Percentiles rank a stretch among this genome's conserved stretches.
These are phyloP conservation scores for Sugiyamaella marilandica DNA, from an alignment of 805 yeast genomes.

Conservation along the genomic window DNA sequence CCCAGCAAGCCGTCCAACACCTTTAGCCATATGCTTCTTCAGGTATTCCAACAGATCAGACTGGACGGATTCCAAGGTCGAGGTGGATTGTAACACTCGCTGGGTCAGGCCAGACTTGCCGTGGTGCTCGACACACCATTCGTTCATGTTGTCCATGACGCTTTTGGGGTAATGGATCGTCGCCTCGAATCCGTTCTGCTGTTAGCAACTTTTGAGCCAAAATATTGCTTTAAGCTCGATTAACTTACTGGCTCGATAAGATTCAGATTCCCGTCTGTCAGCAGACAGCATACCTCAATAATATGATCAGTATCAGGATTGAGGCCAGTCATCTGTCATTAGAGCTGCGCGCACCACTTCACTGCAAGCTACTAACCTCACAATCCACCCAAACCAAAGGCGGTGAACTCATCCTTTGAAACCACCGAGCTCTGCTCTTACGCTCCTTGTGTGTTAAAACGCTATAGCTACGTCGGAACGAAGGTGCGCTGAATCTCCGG, in stretches of 20 bases:
- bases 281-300: slow-evolving; percentile 84
- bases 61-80: slow-evolving; percentile 59
- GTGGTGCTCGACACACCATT: slow-evolving; percentile 86
- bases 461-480: background rate
- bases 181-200: slow-evolving; percentile 62
- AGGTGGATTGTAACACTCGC: slow-evolving; percentile 54
- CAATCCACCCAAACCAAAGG: slow-evolving; percentile 91
- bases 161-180: slow-evolving; percentile 65
- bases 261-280: slow-evolving; percentile 79
- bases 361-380: slow-evolving; percentile 43
- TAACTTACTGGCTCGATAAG: slow-evolving; percentile 49
- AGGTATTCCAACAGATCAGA: slow-evolving; percentile 60
- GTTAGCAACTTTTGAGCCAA: background rate
- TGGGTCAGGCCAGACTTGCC: slow-evolving; percentile 68
- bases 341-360: background rate
- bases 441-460: background rate
- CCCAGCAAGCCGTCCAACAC: slow-evolving; percentile 77
- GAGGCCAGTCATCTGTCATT: slow-evolving; percentile 76
- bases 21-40: slow-evolving; percentile 46
- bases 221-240: background rate
- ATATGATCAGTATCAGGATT: slow-evolving; percentile 76
- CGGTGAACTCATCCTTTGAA: slow-evolving; percentile 7
- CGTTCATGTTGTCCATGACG: slow-evolving; percentile 67
- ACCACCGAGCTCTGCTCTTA: background rate
- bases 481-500: too few species aligned